Conservation (phyloP, 1,139 yeast species). For the Scheffersomyces parashehatae region DNA sequence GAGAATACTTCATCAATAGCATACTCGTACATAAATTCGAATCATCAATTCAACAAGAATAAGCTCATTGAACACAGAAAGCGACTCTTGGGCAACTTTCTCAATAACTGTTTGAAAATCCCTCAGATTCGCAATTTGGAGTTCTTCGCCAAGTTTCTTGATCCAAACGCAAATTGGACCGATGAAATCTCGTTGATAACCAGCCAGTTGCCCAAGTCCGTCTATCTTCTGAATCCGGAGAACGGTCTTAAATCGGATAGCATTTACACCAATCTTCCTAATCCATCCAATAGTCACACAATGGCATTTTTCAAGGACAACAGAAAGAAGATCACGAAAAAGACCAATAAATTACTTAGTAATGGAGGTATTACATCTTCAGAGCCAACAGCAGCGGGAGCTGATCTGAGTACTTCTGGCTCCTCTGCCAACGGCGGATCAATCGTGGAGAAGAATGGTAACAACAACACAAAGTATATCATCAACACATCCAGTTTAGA, state of each 20-base stretch:
- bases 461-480: constrained; percentile 12
- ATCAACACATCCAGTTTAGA: constrained; percentile 53
- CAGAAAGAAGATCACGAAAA: constrained; percentile 28
- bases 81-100: constrained; percentile 72
- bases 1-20: constrained; percentile 9
- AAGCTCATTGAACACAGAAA: constrained; percentile 63
- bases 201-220: constrained; percentile 43
- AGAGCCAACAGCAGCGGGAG: neutral
- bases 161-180: constrained; percentile 81
- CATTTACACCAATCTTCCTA: constrained; percentile 64
- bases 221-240: constrained; percentile 57
- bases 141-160: constrained; percentile 75
- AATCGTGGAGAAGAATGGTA: constrained; percentile 2
- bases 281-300: constrained; percentile 46
- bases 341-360: constrained; percentile 25
- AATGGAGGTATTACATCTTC: constrained; percentile 2
- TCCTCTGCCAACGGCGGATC: constrained; percentile 2
- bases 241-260: constrained; percentile 53
- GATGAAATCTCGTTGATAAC: constrained; percentile 46
- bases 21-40: constrained; percentile 46
- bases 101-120: constrained; percentile 71
- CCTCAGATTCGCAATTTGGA: constrained; percentile 57
- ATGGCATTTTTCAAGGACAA: constrained; percentile 40
- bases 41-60: constrained; percentile 37
- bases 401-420: constrained; percentile 1